Conservation (phyloP, 495 filamentous ascomycete species). For the Pyronema domesticum region DNA sequence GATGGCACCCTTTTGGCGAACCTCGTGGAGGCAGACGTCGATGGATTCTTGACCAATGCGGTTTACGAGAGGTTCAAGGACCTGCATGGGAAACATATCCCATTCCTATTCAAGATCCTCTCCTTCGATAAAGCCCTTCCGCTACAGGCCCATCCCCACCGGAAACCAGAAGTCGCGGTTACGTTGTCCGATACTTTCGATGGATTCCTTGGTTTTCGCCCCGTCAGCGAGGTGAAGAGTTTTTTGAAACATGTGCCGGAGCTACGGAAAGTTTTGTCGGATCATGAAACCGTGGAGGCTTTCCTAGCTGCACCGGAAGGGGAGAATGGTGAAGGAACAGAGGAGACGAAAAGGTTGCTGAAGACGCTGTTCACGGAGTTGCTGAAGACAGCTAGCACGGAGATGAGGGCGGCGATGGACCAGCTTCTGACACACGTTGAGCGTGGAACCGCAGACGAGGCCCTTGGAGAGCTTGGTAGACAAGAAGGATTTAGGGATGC, state of each 20-base stretch:
- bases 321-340: conserved; percentile 25
- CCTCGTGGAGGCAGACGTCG: conserved; percentile 44
- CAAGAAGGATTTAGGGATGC: conserved; percentile 43
- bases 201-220: conserved; percentile 62
- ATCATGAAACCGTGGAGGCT: conserved; percentile 30
- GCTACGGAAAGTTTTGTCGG: conserved; percentile 29
- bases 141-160: conserved; percentile 65
- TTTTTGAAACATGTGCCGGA: conserved; percentile 38
- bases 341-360: conserved; percentile 44
- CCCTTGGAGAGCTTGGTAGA: conserved; percentile 38
- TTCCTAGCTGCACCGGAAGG: conserved; percentile 33
- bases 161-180: conserved; percentile 68
- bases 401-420: conserved; percentile 32
- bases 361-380: conserved; percentile 40
- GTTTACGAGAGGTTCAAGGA: conserved; percentile 39
- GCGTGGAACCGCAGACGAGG: conserved; percentile 33
- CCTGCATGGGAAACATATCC: conserved; percentile 37
- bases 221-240: conserved; percentile 38
- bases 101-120: conserved; percentile 62
- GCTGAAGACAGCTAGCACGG: conserved; percentile 28
- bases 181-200: conserved; percentile 53
- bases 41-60: conserved; percentile 44
- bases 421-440: conserved; percentile 27
- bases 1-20: conserved; percentile 45
- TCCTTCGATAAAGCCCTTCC: conserved; percentile 64